Evolutionary conservation across 2,329 filamentous ascomycete genomes (phyloP).

Genomic region (Talaromyces sp.): DNA sequence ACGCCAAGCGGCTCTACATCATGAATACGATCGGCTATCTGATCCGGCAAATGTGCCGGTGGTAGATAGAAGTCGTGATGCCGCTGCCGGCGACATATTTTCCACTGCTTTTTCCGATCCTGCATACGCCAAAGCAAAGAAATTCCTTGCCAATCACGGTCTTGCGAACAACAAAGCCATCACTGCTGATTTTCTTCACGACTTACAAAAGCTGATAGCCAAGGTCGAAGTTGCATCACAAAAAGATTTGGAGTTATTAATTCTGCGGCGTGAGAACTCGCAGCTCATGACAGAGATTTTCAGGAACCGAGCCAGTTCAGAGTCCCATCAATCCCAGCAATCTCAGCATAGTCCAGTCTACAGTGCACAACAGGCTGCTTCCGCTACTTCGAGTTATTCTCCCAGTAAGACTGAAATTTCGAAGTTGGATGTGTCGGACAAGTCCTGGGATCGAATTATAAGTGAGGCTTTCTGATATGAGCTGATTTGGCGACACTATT

Average conservation of each 20-base stretch:
- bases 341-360: background rate
- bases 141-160: conserved; percentile 19
- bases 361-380: conserved; percentile 6
- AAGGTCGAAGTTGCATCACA: conserved; percentile 24
- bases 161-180: conserved; percentile 19
- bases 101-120: background rate
- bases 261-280: conserved; percentile 25
- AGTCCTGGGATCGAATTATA: conserved; percentile 20
- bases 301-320: conserved; percentile 5
- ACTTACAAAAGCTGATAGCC: conserved; percentile 25
- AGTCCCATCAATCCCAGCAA: background rate
- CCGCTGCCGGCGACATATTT: background rate
- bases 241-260: conserved; percentile 22
- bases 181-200: conserved; percentile 22
- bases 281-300: conserved; percentile 25
- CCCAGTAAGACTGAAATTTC: background rate
- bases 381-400: background rate
- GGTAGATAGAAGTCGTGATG: no score
- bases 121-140: conserved; percentile 7
- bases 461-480: conserved; percentile 15
- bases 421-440: conserved; percentile 13
- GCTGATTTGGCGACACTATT: background rate
- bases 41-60: background rate
- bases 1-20: background rate
- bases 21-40: background rate